Evolutionary conservation across 2,329 filamentous ascomycete species (phyloP).

Genomic region (Cladophialophora psammophila): DNA sequence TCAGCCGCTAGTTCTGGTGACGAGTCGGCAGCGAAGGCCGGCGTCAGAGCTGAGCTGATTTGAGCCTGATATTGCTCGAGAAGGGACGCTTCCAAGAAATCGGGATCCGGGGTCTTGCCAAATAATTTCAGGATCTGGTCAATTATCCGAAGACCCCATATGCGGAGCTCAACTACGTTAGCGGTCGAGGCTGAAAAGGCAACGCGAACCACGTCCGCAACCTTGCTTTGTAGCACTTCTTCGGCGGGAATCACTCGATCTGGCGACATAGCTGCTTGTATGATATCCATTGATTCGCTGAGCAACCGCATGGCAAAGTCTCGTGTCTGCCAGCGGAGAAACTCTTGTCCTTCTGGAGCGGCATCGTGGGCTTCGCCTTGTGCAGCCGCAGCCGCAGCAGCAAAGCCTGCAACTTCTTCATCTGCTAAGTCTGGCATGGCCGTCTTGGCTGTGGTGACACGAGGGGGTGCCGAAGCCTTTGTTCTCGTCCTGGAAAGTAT

Average conservation of each 20-base stretch:
- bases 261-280: constrained; percentile 78
- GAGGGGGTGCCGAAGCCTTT: constrained; percentile 60
- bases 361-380: constrained; percentile 63
- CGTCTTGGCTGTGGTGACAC: constrained; percentile 44
- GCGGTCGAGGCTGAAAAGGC: constrained; percentile 97
- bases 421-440: constrained; percentile 83
- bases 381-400: constrained; percentile 70
- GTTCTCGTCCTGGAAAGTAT: constrained; percentile 86
- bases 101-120: constrained; percentile 91
- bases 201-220: constrained; percentile 94
- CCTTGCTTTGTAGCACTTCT: constrained; percentile 76
- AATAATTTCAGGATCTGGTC: constrained; percentile 92
- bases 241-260: constrained; percentile 82
- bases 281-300: constrained; percentile 78
- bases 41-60: constrained; percentile 94
- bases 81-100: constrained; percentile 95
- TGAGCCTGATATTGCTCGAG: constrained; percentile 98
- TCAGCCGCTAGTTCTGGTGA: constrained; percentile 95
- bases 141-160: constrained; percentile 92
- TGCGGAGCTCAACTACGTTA: constrained; percentile 84
- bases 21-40: constrained; percentile 93
- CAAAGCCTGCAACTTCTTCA: constrained; percentile 96
- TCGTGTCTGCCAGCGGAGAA: constrained; percentile 92
- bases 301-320: constrained; percentile 93
- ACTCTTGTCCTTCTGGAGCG: constrained; percentile 73